phyloP scores from a whole-genome alignment of 2,329 filamentous ascomycete species.

The Colletotrichum siamense region DNA sequence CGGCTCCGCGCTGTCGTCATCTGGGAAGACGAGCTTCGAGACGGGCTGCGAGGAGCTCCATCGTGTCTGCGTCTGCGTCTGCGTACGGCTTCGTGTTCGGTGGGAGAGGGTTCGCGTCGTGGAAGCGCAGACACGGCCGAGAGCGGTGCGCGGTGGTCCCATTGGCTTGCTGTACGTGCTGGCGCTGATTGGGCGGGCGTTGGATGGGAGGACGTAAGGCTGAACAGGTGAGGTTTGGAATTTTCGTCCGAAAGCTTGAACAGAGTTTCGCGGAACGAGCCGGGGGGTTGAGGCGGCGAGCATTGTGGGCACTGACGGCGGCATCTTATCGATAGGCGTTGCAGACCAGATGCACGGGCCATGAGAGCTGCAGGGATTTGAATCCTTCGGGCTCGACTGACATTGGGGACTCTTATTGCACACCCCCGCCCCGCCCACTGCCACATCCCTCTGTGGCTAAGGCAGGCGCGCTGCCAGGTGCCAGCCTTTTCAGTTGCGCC shows the following conservation, averaged over 20 bases:
- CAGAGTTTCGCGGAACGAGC: conserved; percentile 13
- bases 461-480: too few relatives aligned
- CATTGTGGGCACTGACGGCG: neutral
- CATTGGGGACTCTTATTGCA: too few relatives aligned
- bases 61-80: neutral
- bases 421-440: too few relatives aligned
- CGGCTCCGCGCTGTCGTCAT: neutral
- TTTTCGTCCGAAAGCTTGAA: neutral
- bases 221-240: neutral
- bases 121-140: neutral
- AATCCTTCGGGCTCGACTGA: neutral
- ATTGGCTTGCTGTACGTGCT: neutral
- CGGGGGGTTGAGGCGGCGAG: neutral
- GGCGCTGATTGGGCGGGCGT: neutral
- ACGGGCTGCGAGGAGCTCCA: conserved; percentile 2
- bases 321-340: conserved; percentile 12
- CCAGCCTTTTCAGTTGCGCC: too few relatives aligned
- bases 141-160: neutral
- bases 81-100: neutral
- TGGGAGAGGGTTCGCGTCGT: neutral
- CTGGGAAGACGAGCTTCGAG: conserved; percentile 1
- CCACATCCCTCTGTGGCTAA: too few relatives aligned
- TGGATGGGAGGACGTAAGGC: neutral
- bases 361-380: neutral
- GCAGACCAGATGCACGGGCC: neutral